Evolutionary conservation across 2,329 filamentous ascomycete genomes (phyloP), one percentile per base, ranked within the genome.

Genomic region (Daldinia sp.): DNA sequence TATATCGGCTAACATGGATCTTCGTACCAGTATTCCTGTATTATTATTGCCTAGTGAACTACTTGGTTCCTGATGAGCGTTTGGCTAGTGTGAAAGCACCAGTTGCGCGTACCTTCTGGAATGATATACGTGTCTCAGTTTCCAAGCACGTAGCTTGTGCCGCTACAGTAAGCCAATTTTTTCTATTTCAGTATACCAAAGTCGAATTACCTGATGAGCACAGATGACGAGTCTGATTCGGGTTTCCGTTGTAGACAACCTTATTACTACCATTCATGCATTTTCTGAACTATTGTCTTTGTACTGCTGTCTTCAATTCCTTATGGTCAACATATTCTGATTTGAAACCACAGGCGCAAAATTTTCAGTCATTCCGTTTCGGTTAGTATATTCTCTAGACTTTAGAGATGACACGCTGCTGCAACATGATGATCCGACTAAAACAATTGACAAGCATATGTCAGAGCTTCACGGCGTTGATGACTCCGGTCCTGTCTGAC

Each of bases 391-490:
- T n/a, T 52, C 51, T 57, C 21, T 52, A 67, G 63, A 66, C 64
- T 37, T 30, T 2, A 37, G 52, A 45, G 63, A 34, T 9, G 4
- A 41, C 29, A 32, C 43, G 10, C 58, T 43, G 25, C 59, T 73
- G 73, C 77, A 79, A 72, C 74, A 87, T 95, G 92, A 95, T 95
- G 92, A 95, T 85, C 78, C 83, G 87, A 93, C 90, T 86, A 83
- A 82, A 85, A 50, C 83, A 81, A 90, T 88, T 87, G 92, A 96
- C 93, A 96, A 96, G 92, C 92, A 96, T 96, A 96, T 96, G 92
- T 96, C 93, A 85, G 89, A 96, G 93, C 87, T 84, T 81, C 67
- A 77, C 76, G 76, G 82, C 81, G 64, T 74, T 75, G 79, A 83
- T 76, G 84, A 86, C 71, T 79, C 68, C 55, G 73, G 78, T 81